Percentiles rank a stretch among this genome's conserved stretches.
Evolutionary conservation across 75 land plant genomes (phyloP).

Genomic region (Sequoiadendron giganteum): DNA sequence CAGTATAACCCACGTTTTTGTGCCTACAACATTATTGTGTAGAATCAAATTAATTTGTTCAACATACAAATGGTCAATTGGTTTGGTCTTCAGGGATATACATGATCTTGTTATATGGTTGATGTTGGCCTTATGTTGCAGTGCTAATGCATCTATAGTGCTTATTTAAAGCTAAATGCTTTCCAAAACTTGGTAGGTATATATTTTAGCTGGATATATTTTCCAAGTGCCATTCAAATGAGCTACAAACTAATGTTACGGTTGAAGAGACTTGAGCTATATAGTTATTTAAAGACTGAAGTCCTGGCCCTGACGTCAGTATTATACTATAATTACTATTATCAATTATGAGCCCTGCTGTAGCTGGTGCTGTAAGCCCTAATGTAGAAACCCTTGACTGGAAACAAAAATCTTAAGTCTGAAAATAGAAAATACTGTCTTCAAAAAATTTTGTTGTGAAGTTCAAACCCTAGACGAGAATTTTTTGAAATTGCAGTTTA

Average conservation of each 20-base stretch:
- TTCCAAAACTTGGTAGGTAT: background rate
- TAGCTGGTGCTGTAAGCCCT: background rate
- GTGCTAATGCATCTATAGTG: background rate
- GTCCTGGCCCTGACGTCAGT: background rate
- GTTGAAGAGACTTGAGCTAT: background rate
- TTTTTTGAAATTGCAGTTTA: background rate
- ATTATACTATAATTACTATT: no score
- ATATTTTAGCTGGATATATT: background rate
- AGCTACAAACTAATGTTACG: background rate
- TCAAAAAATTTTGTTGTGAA: background rate
- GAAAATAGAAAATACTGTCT: background rate
- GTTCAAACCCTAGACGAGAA: background rate
- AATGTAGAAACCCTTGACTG: background rate
- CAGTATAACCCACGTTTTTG: background rate
- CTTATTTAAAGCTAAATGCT: background rate
- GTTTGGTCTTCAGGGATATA: background rate
- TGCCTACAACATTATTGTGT: background rate
- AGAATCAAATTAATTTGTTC: background rate
- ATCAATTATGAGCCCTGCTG: background rate
- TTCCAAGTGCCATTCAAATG: background rate
- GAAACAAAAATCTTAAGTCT: background rate
- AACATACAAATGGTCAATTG: background rate
- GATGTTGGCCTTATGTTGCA: background rate
- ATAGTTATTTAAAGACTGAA: background rate
- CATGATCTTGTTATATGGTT: background rate